phyloP scores from a whole-genome alignment of 140 eudicot genomes.

The Cichorium intybus region DNA sequence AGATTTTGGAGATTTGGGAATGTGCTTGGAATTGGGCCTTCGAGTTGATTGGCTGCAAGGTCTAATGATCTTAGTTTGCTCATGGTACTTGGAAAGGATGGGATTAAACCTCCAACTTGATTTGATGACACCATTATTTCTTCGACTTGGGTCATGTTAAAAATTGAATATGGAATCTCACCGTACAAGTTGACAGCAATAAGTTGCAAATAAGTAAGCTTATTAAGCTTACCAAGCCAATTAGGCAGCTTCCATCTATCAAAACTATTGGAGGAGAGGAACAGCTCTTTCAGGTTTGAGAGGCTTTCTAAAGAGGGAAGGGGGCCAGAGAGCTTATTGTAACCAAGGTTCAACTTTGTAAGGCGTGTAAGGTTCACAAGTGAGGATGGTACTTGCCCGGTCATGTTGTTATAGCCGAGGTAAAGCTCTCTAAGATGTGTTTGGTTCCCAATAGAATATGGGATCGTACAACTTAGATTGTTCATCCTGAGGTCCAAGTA shows the following conservation, averaged over 20 bases:
- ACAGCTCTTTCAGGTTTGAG: constrained; percentile 17
- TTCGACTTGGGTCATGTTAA: constrained; percentile 29
- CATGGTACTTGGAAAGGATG: constrained; percentile 22
- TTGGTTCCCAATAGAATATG: constrained; percentile 14
- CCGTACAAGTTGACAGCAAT: constrained; percentile 8
- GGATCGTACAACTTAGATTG: constrained; percentile 22
- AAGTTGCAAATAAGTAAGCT: constrained; percentile 15
- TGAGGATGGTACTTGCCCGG: constrained; percentile 19
- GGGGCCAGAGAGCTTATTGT: constrained; percentile 22
- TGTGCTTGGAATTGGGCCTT: constrained; percentile 30
- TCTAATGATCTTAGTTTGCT: constrained; percentile 10
- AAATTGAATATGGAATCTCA: constrained; percentile 22
- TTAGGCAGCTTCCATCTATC: constrained; percentile 24
- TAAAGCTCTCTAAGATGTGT: constrained; percentile 12
- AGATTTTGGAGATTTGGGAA: constrained; percentile 24
- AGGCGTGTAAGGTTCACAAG: constrained; percentile 15
- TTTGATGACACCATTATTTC: neutral
- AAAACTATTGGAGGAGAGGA: neutral
- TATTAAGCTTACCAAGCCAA: constrained; percentile 33
- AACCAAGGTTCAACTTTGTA: neutral
- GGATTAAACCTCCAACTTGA: constrained; percentile 27
- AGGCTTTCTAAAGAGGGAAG: constrained; percentile 37
- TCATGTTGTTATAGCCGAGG: neutral
- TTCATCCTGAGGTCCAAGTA: neutral
- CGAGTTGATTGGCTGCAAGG: constrained; percentile 2